These are phyloP conservation scores for Plasmodium ovale DNA, from an alignment of 169 alveolate species.

Conservation along the genomic window DNA sequence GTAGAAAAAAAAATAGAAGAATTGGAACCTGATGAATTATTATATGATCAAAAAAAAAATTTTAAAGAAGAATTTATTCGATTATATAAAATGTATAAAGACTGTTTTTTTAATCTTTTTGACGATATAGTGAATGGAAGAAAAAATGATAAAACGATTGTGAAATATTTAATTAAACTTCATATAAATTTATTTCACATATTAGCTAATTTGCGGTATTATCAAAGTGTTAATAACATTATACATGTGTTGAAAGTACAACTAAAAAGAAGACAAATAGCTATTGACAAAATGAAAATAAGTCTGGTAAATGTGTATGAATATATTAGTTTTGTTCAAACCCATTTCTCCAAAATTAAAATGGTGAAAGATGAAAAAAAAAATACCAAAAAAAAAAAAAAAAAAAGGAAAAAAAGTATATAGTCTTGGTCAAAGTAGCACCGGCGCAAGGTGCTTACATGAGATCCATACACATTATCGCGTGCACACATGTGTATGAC, in stretches of 20 bases:
- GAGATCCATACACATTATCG: too few species aligned
- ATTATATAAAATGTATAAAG: conserved; percentile 80
- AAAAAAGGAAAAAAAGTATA: background rate
- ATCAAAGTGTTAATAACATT: conserved; percentile 80
- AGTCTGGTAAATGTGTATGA: conserved; percentile 49
- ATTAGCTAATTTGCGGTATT: conserved; percentile 73
- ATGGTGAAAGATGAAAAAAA: conserved; percentile 34
- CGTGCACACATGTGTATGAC: too few species aligned
- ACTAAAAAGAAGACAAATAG: conserved; percentile 79
- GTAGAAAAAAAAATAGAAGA: conserved; percentile 75
- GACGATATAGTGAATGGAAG: conserved; percentile 28
- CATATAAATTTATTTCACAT: conserved; percentile 83
- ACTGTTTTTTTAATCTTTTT: conserved; percentile 73
- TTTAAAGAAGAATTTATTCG: conserved; percentile 77
- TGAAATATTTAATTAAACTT: conserved; percentile 26
- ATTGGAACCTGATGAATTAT: conserved; percentile 79
- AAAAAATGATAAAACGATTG: conserved; percentile 22
- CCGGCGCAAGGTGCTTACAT: too few species aligned
- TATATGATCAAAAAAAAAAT: conserved; percentile 65
- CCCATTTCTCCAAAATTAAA: conserved; percentile 10
- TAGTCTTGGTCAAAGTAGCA: too few species aligned
- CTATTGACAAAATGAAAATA: conserved; percentile 83
- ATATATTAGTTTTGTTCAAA: conserved; percentile 65
- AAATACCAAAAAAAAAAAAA: background rate
- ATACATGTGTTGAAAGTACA: conserved; percentile 77